Base-by-base conservation (phyloP, 495 filamentous ascomycete genomes). In the Hypoxylon perforatum region DNA sequence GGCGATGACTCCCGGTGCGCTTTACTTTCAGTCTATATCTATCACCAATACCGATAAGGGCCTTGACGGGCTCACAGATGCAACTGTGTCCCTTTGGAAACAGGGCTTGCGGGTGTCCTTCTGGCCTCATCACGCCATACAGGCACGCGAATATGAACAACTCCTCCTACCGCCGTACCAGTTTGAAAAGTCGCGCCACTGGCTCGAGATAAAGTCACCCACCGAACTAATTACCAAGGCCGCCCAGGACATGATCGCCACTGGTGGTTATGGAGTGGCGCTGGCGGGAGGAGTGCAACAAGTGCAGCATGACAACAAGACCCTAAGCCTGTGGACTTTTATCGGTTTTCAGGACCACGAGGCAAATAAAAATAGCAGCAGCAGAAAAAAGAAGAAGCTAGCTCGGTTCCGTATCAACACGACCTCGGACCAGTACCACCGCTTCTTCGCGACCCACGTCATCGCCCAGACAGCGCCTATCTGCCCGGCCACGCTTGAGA, bases 401-500 rank as follows among this genome's bases (percentile, higher is more conserved):
- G 72, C 75, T 0, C 78, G 77, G 2, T 85, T 85, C 70, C 65
- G 72, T 7, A 77, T 86, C 69, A 81, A 85, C 46, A 84, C 80
- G 0, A 41, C 22, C 14, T 70, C 70, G 9, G 57, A 78, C 0
- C 60, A 69, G 18, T 85, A 80, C 54, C 9, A 74, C 9, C 54
- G 65, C 3, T 64, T 77, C 17, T 60, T 83, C 0, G 73, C 73
- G 0, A 79, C 75, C 4, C 80, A 87, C 61, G 19, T 78, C 1
- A 79, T 82, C 18, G 82, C 75, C 0, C 57, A 75, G 3, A 79
- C 78, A 0, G 82, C 80, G 0, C 79, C 81, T 1, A 75, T 84
- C 5, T 82, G 79, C n/a, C 83, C 84, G 0, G 77, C 73, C 4
- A 82, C 80, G 0, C 18, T 84, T 0, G 58, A 81, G 46, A 50